Conservation (phyloP, 148 eudicot genomes). For the Pharnaceum exiguum region DNA sequence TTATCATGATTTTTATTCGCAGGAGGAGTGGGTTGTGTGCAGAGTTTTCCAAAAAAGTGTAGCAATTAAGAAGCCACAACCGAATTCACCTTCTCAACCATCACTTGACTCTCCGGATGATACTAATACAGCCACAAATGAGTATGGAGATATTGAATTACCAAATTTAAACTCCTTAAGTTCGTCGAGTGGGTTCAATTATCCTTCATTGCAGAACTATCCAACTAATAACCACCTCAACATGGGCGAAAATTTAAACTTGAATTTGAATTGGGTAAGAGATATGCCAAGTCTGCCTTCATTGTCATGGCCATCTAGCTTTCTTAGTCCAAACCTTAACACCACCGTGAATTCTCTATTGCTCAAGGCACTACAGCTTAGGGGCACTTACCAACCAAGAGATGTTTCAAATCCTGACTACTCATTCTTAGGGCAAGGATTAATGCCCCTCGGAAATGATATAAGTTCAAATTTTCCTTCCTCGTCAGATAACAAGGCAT, state of each 20-base stretch:
- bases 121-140: slow-evolving; percentile 40
- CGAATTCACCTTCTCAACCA: slow-evolving; percentile 43
- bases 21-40: slow-evolving; percentile 98
- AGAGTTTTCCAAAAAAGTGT: slow-evolving; percentile 73
- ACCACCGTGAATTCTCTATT: slow-evolving; percentile 60
- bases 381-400: slow-evolving; percentile 30
- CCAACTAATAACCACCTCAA: slow-evolving; percentile 5
- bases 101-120: slow-evolving; percentile 52
- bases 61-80: slow-evolving; percentile 53
- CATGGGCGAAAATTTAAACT: slow-evolving; percentile 9
- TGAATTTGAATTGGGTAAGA: slow-evolving; percentile 41
- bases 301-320: slow-evolving; percentile 44
- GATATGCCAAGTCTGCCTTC: slow-evolving; percentile 38
- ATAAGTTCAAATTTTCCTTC: slow-evolving; percentile 32
- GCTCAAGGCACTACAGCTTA: slow-evolving; percentile 61
- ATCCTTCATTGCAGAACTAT: slow-evolving; percentile 30
- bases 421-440: slow-evolving; percentile 39
- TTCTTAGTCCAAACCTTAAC: slow-evolving; percentile 42
- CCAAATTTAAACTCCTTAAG: slow-evolving; percentile 32
- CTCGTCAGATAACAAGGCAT: slow-evolving; percentile 28
- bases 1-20: background rate
- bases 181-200: slow-evolving; percentile 25
- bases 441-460: slow-evolving; percentile 24
- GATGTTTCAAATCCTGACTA: slow-evolving; percentile 28
- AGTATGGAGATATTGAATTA: slow-evolving; percentile 61